A percentile compares a stretch with the other conserved stretches of the same genome.
phyloP scores from a whole-genome alignment of 768 basidiomycete species.

The Boletus rex-veris region DNA sequence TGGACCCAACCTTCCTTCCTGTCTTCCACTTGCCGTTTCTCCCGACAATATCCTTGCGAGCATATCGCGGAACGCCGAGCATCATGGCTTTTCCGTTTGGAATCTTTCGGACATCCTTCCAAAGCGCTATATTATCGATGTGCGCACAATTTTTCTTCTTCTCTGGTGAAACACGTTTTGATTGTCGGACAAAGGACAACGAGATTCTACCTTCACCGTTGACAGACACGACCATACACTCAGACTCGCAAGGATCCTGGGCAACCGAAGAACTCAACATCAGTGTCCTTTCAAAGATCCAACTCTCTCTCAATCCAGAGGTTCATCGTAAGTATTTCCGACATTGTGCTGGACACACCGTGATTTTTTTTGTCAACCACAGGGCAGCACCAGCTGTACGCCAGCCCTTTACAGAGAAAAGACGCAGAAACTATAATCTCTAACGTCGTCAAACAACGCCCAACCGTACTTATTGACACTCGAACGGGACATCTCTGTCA shows the following conservation, averaged over 20 bases:
- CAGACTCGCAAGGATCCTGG: not conserved
- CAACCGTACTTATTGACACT: constrained; percentile 4
- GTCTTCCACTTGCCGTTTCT: constrained; percentile 1
- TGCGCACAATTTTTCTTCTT: not conserved
- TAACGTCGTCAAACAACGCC: not conserved
- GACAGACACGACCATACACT: not conserved
- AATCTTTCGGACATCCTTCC: constrained; percentile 2
- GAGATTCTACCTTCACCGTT: not conserved
- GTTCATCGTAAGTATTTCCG: not conserved
- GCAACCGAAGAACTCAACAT: not conserved
- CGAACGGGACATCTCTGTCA: constrained; percentile 3
- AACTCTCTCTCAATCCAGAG: not conserved
- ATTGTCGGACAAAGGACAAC: not conserved
- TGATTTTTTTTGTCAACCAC: not conserved
- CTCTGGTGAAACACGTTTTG: not conserved
- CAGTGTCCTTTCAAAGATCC: constrained; percentile 1
- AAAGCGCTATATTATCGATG: not conserved
- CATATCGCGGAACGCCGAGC: not conserved
- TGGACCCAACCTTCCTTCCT: not conserved
- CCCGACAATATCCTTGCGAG: not conserved
- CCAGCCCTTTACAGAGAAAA: not conserved
- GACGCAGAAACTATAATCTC: not conserved
- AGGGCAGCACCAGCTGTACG: not conserved
- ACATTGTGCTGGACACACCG: not conserved
- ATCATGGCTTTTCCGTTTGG: not conserved